Percentiles rank a stretch among this genome's conserved stretches.
phyloP scores from a whole-genome alignment of 306 rosid species.

The Adenanthera pavonina region DNA sequence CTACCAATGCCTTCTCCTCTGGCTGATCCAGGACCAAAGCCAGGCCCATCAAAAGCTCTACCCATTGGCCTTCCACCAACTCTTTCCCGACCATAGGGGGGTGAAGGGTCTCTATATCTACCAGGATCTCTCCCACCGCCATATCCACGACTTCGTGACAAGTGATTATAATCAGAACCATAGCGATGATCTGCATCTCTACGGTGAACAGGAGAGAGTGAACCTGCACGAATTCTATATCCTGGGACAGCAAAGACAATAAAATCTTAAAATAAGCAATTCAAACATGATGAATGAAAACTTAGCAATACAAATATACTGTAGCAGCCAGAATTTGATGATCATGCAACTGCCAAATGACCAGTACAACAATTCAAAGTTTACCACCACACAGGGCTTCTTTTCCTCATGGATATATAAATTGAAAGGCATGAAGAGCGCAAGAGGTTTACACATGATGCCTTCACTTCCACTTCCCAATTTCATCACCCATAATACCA shows the following conservation, averaged over 20 bases:
- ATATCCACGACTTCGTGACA: constrained; percentile 64
- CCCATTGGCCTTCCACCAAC: constrained; percentile 73
- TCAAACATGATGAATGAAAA: constrained; percentile 41
- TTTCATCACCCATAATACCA: constrained; percentile 33
- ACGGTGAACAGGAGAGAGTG: constrained; percentile 79
- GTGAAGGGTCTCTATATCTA: constrained; percentile 79
- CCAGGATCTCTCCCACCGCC: constrained; percentile 70
- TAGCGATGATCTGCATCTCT: constrained; percentile 68
- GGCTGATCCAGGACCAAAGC: constrained; percentile 60
- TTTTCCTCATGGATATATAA: constrained; percentile 49
- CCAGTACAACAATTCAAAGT: constrained; percentile 53
- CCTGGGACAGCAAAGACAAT: constrained; percentile 81
- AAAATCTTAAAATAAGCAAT: constrained; percentile 54
- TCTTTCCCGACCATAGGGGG: constrained; percentile 72
- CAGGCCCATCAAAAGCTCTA: constrained; percentile 73
- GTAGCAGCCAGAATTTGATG: constrained; percentile 50
- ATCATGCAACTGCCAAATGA: constrained; percentile 53
- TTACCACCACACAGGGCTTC: constrained; percentile 58
- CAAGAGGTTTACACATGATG: constrained; percentile 49
- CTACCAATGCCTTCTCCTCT: constrained; percentile 76
- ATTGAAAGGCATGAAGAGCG: constrained; percentile 43
- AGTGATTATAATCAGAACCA: constrained; percentile 63
- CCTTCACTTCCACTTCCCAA: constrained; percentile 50
- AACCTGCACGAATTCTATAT: constrained; percentile 93
- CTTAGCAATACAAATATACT: constrained; percentile 43